Percentiles rank a stretch among this genome's conserved stretches.
Conservation (phyloP, 805 yeast species). For the Schwanniomyces polymorphus region DNA sequence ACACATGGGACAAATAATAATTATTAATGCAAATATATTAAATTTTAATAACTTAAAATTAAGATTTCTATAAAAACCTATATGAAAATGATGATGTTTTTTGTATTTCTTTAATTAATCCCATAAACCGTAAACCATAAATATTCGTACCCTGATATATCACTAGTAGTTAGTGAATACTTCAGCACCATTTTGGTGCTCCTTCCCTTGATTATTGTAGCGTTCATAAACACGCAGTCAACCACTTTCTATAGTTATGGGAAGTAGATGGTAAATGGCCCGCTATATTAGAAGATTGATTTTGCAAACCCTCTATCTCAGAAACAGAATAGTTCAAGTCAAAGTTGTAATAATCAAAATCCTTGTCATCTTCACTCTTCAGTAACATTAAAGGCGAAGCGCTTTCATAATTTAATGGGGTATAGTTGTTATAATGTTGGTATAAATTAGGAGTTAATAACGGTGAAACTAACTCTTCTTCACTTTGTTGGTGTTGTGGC, state of each 20-base stretch:
- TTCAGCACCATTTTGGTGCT: background rate
- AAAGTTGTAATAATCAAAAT: conserved; percentile 23
- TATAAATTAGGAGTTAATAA: conserved; percentile 37
- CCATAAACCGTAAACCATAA: background rate
- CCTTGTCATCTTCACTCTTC: conserved; percentile 8
- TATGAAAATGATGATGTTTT: background rate
- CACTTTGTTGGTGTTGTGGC: conserved; percentile 4
- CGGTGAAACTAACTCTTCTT: conserved; percentile 32
- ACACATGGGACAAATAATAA: background rate
- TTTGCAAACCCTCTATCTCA: conserved; percentile 10
- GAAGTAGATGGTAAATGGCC: conserved; percentile 26
- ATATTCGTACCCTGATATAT: background rate
- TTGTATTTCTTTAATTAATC: background rate
- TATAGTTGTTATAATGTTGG: conserved; percentile 16
- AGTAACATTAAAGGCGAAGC: conserved; percentile 22
- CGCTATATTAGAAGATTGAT: conserved; percentile 5
- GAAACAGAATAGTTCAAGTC: conserved; percentile 34
- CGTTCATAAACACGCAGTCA: conserved; percentile 29
- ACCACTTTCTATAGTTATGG: conserved; percentile 41
- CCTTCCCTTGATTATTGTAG: background rate
- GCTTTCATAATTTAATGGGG: background rate
- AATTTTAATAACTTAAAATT: background rate
- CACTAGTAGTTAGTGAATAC: background rate
- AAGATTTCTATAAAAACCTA: background rate
- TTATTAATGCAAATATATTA: background rate